Conservation (phyloP, 164 flowering plant species). For the Vitis rupestris region DNA sequence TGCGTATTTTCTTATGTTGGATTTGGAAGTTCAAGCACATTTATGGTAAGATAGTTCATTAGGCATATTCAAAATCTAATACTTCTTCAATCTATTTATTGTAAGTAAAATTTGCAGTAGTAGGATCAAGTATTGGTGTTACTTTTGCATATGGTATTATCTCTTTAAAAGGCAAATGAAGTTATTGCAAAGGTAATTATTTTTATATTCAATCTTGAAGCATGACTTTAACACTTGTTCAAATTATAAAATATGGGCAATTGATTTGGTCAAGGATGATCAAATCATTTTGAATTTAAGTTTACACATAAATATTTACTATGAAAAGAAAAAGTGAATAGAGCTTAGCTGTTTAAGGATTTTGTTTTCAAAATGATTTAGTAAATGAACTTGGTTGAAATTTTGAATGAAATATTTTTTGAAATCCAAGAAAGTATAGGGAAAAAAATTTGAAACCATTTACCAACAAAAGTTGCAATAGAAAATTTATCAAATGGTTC, state of each 20-base stretch:
- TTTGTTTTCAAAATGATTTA: too few species aligned
- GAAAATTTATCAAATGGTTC: too few species aligned
- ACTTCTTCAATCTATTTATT: slow-evolving; percentile 3
- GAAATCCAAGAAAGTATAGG: too few species aligned
- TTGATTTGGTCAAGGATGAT: too few species aligned
- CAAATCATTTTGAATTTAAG: too few species aligned
- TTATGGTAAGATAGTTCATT: background rate
- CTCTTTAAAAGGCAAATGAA: slow-evolving; percentile 58
- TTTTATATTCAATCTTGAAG: background rate
- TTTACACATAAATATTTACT: too few species aligned
- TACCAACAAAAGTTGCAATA: too few species aligned
- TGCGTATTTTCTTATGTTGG: slow-evolving; percentile 6
- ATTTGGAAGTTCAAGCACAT: background rate
- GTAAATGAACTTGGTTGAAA: too few species aligned
- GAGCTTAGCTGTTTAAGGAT: too few species aligned
- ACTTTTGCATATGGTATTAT: slow-evolving; percentile 83
- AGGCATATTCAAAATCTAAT: background rate
- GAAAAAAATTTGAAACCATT: too few species aligned
- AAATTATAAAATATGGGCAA: too few species aligned
- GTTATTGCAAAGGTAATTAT: slow-evolving; percentile 61
- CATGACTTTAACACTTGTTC: background rate
- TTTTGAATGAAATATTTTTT: background rate
- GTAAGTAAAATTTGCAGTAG: slow-evolving; percentile 86
- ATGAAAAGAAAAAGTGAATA: too few species aligned
- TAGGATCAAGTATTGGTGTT: slow-evolving; percentile 92